Percentiles rank a stretch among this genome's conserved stretches.
Evolutionary conservation across 1,284 basidiomycete species (phyloP).

Genomic region (Thelephora terrestris): DNA sequence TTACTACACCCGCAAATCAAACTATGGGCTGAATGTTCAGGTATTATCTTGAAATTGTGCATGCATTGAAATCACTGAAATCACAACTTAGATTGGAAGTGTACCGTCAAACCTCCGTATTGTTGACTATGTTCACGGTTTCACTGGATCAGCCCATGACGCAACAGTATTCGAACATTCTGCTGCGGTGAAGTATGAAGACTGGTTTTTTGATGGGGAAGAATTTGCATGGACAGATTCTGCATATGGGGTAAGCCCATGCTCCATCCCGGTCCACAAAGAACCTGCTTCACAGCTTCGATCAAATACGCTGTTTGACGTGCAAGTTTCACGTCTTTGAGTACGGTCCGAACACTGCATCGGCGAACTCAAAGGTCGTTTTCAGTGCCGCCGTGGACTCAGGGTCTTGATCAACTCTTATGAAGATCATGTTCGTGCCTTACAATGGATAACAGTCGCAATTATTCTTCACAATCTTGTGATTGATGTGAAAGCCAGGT

Average conservation of each 20-base stretch:
- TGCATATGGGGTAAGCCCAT: constrained; percentile 19
- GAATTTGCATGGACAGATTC: constrained; percentile 27
- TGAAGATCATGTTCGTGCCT: constrained; percentile 3
- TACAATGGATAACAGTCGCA: constrained; percentile 2
- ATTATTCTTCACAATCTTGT: constrained; percentile 8
- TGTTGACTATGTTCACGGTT: constrained; percentile 22
- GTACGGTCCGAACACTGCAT: constrained; percentile 27
- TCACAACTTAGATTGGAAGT: constrained; percentile 12
- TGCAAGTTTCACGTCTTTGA: constrained; percentile 18
- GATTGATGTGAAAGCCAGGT: too few species aligned
- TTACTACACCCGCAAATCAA: constrained; percentile 28
- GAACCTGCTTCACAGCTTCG: constrained; percentile 20
- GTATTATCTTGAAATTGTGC: constrained; percentile 13
- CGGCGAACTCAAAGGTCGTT: constrained; percentile 25
- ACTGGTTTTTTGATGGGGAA: constrained; percentile 11
- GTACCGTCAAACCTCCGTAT: constrained; percentile 21
- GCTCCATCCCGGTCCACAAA: constrained; percentile 11
- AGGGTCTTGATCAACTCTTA: constrained; percentile 1
- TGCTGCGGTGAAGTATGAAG: constrained; percentile 9
- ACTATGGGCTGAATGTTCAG: constrained; percentile 28
- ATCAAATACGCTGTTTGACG: constrained; percentile 23
- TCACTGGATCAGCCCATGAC: constrained; percentile 22
- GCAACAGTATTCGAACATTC: constrained; percentile 18
- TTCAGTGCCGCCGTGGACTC: constrained; percentile 19
- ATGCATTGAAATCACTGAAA: constrained; percentile 5